Conservation (phyloP, 2,329 filamentous ascomycete species). For the Fusarium temperatum region DNA sequence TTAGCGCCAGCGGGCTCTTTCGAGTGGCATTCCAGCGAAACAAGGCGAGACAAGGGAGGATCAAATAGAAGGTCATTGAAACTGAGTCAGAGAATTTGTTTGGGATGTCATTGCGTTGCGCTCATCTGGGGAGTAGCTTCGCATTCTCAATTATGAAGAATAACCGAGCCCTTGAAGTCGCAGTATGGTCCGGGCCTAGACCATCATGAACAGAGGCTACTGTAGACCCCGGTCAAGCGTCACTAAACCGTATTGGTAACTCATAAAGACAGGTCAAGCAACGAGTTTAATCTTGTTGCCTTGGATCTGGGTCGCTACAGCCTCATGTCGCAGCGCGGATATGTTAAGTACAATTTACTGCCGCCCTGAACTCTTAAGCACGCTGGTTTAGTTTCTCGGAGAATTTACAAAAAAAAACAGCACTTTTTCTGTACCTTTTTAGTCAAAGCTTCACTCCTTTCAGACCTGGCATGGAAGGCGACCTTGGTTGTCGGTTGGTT, state of each 20-base stretch:
- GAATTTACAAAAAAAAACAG: rapidly evolving
- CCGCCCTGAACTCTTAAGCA: no score
- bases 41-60: neutral
- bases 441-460: neutral
- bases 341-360: no score
- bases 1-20: neutral
- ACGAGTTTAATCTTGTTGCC: no score
- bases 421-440: neutral
- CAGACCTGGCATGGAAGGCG: no score
- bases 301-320: no score
- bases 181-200: neutral
- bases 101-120: neutral
- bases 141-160: neutral
- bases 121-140: neutral
- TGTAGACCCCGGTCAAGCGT: neutral
- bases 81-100: neutral
- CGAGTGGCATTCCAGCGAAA: neutral
- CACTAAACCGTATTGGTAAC: neutral
- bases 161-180: neutral
- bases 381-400: neutral
- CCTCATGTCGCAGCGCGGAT: no score
- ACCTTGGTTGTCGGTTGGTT: neutral
- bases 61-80: neutral
- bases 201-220: rapidly evolving
- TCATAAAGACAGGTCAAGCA: no score